Conservation (phyloP, 257 asterid genomes). For the Oldenlandia corymbosa region DNA sequence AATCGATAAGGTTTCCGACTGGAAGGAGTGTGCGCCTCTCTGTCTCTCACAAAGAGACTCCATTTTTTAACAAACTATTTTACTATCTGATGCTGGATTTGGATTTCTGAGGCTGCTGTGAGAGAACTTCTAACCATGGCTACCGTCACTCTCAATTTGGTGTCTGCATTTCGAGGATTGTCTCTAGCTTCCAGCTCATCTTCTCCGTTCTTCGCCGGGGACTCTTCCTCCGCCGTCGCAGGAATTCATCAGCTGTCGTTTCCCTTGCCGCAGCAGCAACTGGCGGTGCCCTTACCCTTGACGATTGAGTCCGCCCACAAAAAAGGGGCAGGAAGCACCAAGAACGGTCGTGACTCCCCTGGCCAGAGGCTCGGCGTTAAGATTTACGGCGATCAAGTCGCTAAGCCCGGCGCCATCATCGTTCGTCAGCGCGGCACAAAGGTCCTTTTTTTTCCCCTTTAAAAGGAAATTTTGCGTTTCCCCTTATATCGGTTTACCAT, state of each 20-base stretch:
- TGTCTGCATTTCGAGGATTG: slow-evolving; percentile 63
- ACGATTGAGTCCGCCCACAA: slow-evolving; percentile 89
- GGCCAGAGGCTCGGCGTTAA: slow-evolving; percentile 98
- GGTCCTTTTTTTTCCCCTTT: slow-evolving; percentile 26
- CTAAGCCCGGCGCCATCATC: slow-evolving; percentile 87
- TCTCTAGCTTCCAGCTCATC: slow-evolving; percentile 58
- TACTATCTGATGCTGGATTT: background rate
- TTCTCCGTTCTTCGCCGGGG: slow-evolving; percentile 53
- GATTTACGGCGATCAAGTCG: slow-evolving; percentile 80
- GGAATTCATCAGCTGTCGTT: slow-evolving; percentile 35
- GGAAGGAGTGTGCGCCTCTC: too few relatives aligned
- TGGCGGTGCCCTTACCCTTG: slow-evolving; percentile 28
- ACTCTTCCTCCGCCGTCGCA: slow-evolving; percentile 43
- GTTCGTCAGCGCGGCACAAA: slow-evolving; percentile 95
- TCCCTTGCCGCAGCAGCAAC: slow-evolving; percentile 42
- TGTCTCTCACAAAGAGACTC: background rate
- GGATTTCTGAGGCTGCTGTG: background rate
- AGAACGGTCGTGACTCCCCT: slow-evolving; percentile 94
- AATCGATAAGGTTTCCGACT: slow-evolving; percentile 11
- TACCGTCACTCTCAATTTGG: slow-evolving; percentile 56
- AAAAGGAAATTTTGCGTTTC: background rate
- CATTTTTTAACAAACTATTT: too few relatives aligned
- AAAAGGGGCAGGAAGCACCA: slow-evolving; percentile 97
- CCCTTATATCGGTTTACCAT: too few relatives aligned
- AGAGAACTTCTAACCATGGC: slow-evolving; percentile 49